Evolutionary conservation across 2,329 filamentous ascomycete genomes (phyloP), one percentile per base, ranked within the genome.

Genomic region (Cladosporium sp.): DNA sequence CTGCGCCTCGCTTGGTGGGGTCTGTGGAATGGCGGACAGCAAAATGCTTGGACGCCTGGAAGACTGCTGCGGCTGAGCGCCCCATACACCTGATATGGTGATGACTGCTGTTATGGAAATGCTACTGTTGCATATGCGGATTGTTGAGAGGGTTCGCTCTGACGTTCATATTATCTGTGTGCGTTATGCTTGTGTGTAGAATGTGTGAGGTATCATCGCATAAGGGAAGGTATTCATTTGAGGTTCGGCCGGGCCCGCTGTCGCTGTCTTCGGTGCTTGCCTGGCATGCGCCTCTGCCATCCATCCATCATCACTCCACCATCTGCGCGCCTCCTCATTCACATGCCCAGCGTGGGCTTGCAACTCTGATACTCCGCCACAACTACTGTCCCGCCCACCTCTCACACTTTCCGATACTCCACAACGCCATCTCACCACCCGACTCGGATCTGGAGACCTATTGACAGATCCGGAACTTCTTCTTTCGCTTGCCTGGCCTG

Each of bases 401-500:
- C 22, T n/a, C 32, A 33, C n/a, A 13, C 32, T 33, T 12, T n/a
- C n/a, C n/a, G n/a, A n/a, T 27, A 22, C 32, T 36, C 38, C 36
- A 39, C 38, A 19, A 9, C 35, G 18, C 35, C n/a, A 39, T 16
- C 16, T 6, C 32, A 29, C 11, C 32, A 29, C 20, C 22, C 22
- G 43, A 38, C 32, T 30, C 20, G 43, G 18, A 9, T 25, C 43
- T 27, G 15, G 4, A 16, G 16, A 19, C 11, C 15, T 32, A 27
- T 38, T 38, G n/a, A 20, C 22, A 18, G 33, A 6, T 27, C 22
- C 13, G 20, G 16, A 45, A 9, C 15, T 15, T 22, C 39, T 48
- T 32, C 36, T 39, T 48, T 27, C 30, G 22, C 36, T 27, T 19
- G 36, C 36, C 25, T 38, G 36, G 45, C 45, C 45, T 47, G 35